Conservation (phyloP, 1,139 yeast species). For the Tardiomyces digboiensis region DNA sequence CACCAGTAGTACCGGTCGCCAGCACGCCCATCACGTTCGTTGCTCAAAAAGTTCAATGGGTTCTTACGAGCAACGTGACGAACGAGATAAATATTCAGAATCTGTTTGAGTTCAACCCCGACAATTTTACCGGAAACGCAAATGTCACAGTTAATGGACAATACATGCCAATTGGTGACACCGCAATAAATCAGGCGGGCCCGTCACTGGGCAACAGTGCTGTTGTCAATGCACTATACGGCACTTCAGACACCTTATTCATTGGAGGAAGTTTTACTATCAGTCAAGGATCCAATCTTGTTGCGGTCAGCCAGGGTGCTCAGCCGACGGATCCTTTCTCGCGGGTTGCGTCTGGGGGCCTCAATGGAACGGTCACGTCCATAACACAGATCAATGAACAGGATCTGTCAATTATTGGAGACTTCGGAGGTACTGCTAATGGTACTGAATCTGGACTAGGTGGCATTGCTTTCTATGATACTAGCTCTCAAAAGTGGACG, state of each 20-base stretch:
- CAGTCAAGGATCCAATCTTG: constrained; percentile 9
- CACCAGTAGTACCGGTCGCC: constrained; percentile 9
- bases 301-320: constrained; percentile 1
- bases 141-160: no score
- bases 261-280: constrained; percentile 46
- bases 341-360: constrained; percentile 1
- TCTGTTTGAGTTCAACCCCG: constrained; percentile 68
- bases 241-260: constrained; percentile 24
- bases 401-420: neutral
- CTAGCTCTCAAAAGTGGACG: constrained; percentile 15
- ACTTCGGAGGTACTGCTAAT: constrained; percentile 16
- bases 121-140: constrained; percentile 46
- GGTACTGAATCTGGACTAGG: constrained; percentile 17
- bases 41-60: constrained; percentile 59
- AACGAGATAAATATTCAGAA: constrained; percentile 46
- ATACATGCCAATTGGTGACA: constrained; percentile 50
- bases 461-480: constrained; percentile 21
- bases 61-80: constrained; percentile 23
- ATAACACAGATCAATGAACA: neutral
- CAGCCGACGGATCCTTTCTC: constrained; percentile 3
- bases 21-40: constrained; percentile 40
- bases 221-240: constrained; percentile 28
- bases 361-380: neutral
- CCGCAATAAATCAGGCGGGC: constrained; percentile 60
- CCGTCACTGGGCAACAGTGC: constrained; percentile 28